Percentiles rank a stretch among this genome's conserved stretches.
Evolutionary conservation across 225 moss, liverwort and hornwort genomes (phyloP).

Genomic region (Bryoerythrophyllum caledonicum): DNA sequence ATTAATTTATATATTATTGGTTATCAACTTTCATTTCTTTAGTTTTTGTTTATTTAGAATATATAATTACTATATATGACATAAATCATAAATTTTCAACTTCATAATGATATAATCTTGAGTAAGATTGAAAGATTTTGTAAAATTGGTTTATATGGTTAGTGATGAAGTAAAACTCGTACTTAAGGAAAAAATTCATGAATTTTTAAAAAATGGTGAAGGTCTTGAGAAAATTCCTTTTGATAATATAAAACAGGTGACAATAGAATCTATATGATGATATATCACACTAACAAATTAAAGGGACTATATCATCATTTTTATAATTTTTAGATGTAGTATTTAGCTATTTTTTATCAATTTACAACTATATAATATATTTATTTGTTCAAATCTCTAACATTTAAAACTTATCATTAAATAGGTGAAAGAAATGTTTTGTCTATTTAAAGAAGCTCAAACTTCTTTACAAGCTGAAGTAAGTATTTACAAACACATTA

Average conservation of each 20-base stretch:
- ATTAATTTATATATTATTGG: neutral
- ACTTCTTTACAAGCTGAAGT: slow-evolving; percentile 59
- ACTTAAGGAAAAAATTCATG: slow-evolving; percentile 14
- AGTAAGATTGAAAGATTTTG: neutral
- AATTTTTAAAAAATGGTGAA: slow-evolving; percentile 40
- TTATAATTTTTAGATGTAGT: fast-evolving
- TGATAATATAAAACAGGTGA: slow-evolving; percentile 38
- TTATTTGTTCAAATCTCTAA: too few relatives aligned
- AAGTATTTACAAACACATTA: neutral
- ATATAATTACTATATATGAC: neutral
- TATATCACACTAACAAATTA: neutral
- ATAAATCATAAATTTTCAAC: neutral
- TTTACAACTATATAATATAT: too few relatives aligned
- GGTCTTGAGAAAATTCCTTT: slow-evolving; percentile 43
- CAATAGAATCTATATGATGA: neutral
- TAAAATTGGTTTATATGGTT: neutral
- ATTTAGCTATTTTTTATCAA: neutral
- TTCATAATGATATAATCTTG: too few relatives aligned
- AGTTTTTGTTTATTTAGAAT: neutral
- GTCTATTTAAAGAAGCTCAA: slow-evolving; percentile 88
- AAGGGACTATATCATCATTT: neutral
- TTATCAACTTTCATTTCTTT: neutral
- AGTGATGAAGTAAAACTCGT: slow-evolving; percentile 28
- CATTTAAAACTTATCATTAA: too few relatives aligned
- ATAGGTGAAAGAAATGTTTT: slow-evolving; percentile 90